Conservation (phyloP, 345 rosid species). For the Acer campestre region DNA sequence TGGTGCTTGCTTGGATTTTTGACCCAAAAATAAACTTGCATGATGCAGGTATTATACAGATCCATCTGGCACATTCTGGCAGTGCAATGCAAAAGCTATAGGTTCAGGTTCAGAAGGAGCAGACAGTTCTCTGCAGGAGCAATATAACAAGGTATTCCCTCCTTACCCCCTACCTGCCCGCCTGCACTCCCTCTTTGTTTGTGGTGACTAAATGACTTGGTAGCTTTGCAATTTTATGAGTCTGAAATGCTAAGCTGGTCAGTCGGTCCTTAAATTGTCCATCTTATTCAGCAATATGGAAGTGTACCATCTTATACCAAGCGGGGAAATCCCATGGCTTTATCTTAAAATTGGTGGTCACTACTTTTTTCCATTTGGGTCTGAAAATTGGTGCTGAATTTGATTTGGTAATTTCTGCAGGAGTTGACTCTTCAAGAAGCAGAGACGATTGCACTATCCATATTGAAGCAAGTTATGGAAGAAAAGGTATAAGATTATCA, state of each 20-base stretch:
- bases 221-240: neutral
- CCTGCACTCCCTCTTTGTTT: neutral
- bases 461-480: constrained; percentile 98
- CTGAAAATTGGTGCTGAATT: neutral
- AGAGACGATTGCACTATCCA: constrained; percentile 84
- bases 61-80: constrained; percentile 99
- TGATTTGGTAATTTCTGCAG: constrained; percentile 30
- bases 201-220: neutral
- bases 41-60: constrained; percentile 83
- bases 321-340: neutral
- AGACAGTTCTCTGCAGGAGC: constrained; percentile 95
- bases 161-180: neutral
- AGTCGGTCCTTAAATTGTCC: neutral
- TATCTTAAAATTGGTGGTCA: neutral
- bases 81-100: constrained; percentile 97
- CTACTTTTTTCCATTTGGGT: neutral
- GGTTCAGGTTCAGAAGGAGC: constrained; percentile 99
- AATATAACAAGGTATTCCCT: constrained; percentile 73
- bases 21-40: constrained; percentile 1
- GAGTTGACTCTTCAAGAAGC: constrained; percentile 86
- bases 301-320: neutral
- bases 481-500: constrained; percentile 60
- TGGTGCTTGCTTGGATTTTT: neutral
- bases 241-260: neutral
- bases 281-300: neutral